phyloP scores from a whole-genome alignment of 1,284 basidiomycete genomes.

The Golubevia sp. region DNA sequence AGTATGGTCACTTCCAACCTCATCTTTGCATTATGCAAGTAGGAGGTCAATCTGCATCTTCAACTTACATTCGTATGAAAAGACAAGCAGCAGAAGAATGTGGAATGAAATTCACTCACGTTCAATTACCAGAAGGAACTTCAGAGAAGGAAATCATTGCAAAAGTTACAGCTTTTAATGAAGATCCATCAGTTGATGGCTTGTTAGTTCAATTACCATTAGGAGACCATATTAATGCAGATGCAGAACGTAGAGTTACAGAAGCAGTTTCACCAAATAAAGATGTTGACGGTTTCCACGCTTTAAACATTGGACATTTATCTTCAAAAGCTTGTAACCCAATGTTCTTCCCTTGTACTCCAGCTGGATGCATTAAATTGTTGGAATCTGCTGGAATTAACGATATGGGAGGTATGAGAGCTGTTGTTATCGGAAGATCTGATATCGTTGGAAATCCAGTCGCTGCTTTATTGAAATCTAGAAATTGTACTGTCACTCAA shows the following conservation, averaged over 20 bases:
- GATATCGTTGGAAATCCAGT: constrained; percentile 61
- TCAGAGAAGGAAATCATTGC: constrained; percentile 44
- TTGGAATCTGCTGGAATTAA: constrained; percentile 51
- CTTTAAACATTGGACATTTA: constrained; percentile 59
- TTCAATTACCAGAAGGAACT: constrained; percentile 45
- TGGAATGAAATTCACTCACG: constrained; percentile 53
- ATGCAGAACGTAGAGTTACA: constrained; percentile 55
- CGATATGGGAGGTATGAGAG: constrained; percentile 49
- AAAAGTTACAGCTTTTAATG: constrained; percentile 47
- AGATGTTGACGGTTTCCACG: constrained; percentile 61
- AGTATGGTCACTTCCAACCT: constrained; percentile 39
- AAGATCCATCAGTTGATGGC: constrained; percentile 54
- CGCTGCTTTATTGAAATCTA: constrained; percentile 42
- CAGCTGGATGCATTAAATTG: constrained; percentile 53
- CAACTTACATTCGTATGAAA: constrained; percentile 61
- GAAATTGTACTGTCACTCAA: constrained; percentile 59
- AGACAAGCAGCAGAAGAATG: constrained; percentile 56
- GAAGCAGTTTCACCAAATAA: constrained; percentile 54
- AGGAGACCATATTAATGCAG: constrained; percentile 51
- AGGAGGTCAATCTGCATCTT: constrained; percentile 49
- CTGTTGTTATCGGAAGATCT: constrained; percentile 55
- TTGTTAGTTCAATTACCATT: constrained; percentile 60
- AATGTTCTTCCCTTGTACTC: constrained; percentile 57
- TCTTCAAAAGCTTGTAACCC: constrained; percentile 58
- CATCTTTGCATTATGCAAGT: constrained; percentile 58